Percentiles rank a stretch among this genome's conserved stretches.
These are phyloP conservation scores for Leccinum subspadiceum DNA, from an alignment of 1,284 basidiomycete genomes.

Conservation along the genomic window DNA sequence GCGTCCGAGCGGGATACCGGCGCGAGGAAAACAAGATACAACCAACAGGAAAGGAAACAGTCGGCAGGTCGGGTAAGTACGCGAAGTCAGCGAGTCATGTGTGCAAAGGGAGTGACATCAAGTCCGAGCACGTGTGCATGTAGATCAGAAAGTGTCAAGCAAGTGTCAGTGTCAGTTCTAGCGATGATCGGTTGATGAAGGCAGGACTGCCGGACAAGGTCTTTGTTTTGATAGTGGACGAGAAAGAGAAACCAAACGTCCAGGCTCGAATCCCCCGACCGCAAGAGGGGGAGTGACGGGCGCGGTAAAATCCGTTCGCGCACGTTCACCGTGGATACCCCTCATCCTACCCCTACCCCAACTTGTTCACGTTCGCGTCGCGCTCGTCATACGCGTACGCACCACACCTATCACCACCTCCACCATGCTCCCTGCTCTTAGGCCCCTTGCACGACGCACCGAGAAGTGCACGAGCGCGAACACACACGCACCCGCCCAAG, in stretches of 20 bases:
- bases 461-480: slow-evolving; percentile 3
- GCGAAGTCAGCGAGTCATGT: neutral
- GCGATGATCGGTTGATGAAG: neutral
- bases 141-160: neutral
- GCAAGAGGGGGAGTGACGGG: neutral
- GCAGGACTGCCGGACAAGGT: neutral
- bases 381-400: neutral
- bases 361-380: neutral
- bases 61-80: neutral
- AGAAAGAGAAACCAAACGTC: neutral
- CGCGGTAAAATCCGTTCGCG: neutral
- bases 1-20: neutral
- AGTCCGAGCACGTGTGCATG: neutral
- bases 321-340: neutral
- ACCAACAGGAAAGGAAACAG: neutral
- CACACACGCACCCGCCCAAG: slow-evolving; percentile 24
- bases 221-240: neutral
- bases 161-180: neutral
- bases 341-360: neutral
- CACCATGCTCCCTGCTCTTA: neutral
- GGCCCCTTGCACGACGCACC: neutral
- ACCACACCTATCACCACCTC: neutral
- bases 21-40: neutral
- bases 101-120: neutral
- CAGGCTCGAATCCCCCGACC: neutral